Evolutionary conservation across 148 eudicot species (phyloP), one percentile per base, ranked within the genome.

Genomic region (Polygonum aviculare): DNA sequence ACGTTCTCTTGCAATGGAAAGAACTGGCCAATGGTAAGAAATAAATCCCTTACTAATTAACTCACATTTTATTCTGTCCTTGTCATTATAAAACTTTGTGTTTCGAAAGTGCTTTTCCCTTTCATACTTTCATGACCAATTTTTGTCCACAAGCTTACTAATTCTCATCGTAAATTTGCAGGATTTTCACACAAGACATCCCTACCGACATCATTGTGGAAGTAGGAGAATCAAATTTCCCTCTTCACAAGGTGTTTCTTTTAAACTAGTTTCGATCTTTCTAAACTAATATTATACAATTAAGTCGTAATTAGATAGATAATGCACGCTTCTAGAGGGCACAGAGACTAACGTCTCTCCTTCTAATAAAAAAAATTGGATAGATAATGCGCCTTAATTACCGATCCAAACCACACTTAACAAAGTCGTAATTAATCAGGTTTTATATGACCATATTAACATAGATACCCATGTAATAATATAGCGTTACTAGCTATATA

Each of bases 131-230:
- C 57, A 51, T 51, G 57, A 51, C n/a, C 19, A 51, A 51, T 51
- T 7, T 62, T 62, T 62, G n/a, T 1, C 31, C 38, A 21, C 35
- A 21, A 1, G 0, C 35, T 22, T 21, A 59, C 10, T 52, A 16
- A 52, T 18, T 52, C 5, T 15, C 6, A 14, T 67, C 19, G 2
- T 36, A 14, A 15, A 33, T 67, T 69, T 80, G 31, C 91, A 94
- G 98, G 98, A 90, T 94, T 26, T 88, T 89, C 78, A 88, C 98
- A 75, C 97, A 94, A 86, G 97, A 88, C 3, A 85, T 94, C 77
- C 92, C 98, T 10, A 82, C 96, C 75, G 98, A 94, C 73, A 79
- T 94, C 45, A 60, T 90, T 72, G 88, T 94, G 7, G 76, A 82
- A 80, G 94, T 92, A 8, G 90, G 91, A 40, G 87, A 82, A 74